Evolutionary conservation across 2,329 filamentous ascomycete genomes (phyloP), one percentile per base, ranked within the genome.

Genomic region (Fusarium ambrosium): DNA sequence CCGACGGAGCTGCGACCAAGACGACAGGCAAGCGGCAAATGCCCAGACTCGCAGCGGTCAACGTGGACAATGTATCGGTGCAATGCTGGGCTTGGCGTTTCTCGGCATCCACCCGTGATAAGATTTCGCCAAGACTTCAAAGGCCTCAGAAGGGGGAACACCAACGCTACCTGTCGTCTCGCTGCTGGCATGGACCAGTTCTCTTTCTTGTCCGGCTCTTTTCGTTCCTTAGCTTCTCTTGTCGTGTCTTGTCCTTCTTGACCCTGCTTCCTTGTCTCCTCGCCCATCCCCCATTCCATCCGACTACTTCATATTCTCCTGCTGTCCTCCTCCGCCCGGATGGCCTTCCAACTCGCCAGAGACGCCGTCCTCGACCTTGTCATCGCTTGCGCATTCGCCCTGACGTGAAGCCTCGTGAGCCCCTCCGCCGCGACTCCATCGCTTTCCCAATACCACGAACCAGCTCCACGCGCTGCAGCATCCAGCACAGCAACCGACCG

Each of bases 41-140:
- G 76, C 76, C 76, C 69, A 78, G 75, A 75, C 77, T 70, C 66
- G 63, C 74, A 75, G 75, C 70, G 76, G 77, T 72, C 78, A 72
- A 76, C 77, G 77, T 79, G 75, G 78, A 73, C 77, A 76, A 64
- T 78, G 75, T 73, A 77, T 78, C 79, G 75, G 74, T 71, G 77
- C 74, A 68, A 73, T 73, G 48, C 69, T 72, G 68, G 78, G 60
- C 78, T 80, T 80, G 78, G 78, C 78, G 73, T 79, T 78, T 80
- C 78, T 80, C 77, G 78, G 77, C 78, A 77, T 74, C 72, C 75
- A 72, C 77, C 78, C 72, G 73, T 79, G 75, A 77, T 79, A 79
- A 79, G 77, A 80, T 80, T 80, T 80, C 77, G 78, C 78, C 78
- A 80, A 80, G 77, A 62, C 76, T 74, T 73, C 76, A 80, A 79